Base-by-base conservation (phyloP, 257 asterid species). In the Schizonepeta tenuifolia region DNA sequence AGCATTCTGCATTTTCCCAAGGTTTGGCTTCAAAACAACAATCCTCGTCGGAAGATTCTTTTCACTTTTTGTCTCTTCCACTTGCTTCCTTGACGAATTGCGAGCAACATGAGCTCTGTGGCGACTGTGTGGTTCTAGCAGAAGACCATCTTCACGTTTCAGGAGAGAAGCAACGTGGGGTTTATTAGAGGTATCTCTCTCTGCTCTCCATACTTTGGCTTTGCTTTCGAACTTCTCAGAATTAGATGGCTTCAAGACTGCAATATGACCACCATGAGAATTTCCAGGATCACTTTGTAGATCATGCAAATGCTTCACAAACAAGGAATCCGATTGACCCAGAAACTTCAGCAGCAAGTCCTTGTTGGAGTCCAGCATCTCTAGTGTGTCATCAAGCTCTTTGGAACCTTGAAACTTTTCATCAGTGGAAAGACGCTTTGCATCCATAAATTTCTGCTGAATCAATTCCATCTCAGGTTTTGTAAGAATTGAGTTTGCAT, bases 21-120 rank as follows among this genome's bases (percentile, higher is more conserved):
- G 78, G 84, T 88, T 85, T 60, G 98, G 97, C 80, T 93, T 93
- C 86, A 91, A 80, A 81, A 91, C 86, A 46, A 89, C 89, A 65
- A 93, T 91, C 85, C 87, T 87, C 1, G 96, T 93, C 13, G 98
- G 95, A 67, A 83, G 81, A 53, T 38, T 73, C 41, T 53, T 79
- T 58, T 79, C 83, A 1, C 58, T 89, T 24, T 65, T 62, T 38
- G 66, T 81, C 72, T 73, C 86, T 61, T 85, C 82, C 41, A 78
- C 65, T 65, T 51, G 89, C 81, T 31, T 60, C 64, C 71, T 77
- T 22, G 87, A 71, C 14, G 86, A 73, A 73, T 71, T 80, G 73
- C 68, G 81, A 73, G 85, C 74, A 77, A 50, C 51, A 22, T 55
- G 77, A 79, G 82, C 79, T 73, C 82, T 62, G 73, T 75, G 85